Conservation (phyloP, 768 basidiomycete genomes). For the Strobilomyces echinocephalus region DNA sequence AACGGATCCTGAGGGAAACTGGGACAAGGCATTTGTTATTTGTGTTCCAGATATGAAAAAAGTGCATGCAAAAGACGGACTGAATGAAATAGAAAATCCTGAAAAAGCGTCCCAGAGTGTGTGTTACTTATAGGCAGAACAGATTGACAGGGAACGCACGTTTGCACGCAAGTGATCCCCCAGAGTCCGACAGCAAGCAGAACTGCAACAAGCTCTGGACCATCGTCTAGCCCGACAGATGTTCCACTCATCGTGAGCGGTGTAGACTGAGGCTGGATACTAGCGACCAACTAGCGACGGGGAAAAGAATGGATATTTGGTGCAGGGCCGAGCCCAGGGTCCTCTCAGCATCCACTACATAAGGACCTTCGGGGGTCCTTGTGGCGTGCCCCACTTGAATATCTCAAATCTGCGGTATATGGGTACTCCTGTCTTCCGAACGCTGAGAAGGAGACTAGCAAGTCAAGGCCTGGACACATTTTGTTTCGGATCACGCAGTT, state of each 20-base stretch:
- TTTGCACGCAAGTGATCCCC: conserved; percentile 22
- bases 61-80: conserved; percentile 6
- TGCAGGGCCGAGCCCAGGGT: too few relatives aligned
- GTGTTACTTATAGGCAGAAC: not conserved
- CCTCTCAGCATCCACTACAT: too few relatives aligned
- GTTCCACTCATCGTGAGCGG: not conserved
- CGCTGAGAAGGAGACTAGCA: too few relatives aligned
- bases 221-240: conserved; percentile 3
- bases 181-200: conserved; percentile 20
- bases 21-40: not conserved
- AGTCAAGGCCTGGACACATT: too few relatives aligned
- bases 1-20: conserved; percentile 8
- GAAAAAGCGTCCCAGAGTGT: not conserved
- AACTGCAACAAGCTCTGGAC: conserved; percentile 14
- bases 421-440: too few relatives aligned
- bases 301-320: not conserved
- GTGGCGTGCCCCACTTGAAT: too few relatives aligned
- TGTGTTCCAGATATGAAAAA: not conserved
- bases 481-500: too few relatives aligned
- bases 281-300: too few relatives aligned
- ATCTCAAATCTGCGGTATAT: too few relatives aligned
- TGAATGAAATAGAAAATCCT: conserved; percentile 20
- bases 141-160: conserved; percentile 8
- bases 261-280: not conserved
- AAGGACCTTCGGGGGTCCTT: too few relatives aligned